These are phyloP conservation scores for Dentipellis fragilis DNA, from an alignment of 768 basidiomycete genomes.

Conservation along the genomic window DNA sequence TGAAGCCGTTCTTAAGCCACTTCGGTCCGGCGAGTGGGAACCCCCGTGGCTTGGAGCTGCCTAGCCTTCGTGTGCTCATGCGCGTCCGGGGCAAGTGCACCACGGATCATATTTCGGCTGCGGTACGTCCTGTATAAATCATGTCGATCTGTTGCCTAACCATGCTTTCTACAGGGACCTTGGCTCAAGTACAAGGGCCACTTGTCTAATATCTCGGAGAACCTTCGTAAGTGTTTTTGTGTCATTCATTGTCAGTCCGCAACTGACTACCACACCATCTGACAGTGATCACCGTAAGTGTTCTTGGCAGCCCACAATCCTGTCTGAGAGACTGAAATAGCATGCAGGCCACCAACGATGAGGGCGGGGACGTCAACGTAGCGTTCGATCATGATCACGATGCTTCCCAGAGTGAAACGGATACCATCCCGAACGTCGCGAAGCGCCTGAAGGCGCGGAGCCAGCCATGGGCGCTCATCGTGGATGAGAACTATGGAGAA, in stretches of 20 bases:
- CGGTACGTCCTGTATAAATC: slow-evolving; percentile 36
- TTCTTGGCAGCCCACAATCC: slow-evolving; percentile 1
- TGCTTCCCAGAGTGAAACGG: slow-evolving; percentile 33
- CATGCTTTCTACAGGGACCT: slow-evolving; percentile 50
- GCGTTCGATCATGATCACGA: slow-evolving; percentile 70
- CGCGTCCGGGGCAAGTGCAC: slow-evolving; percentile 97
- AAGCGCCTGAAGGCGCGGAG: slow-evolving; percentile 76
- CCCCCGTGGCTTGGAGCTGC: slow-evolving; percentile 59
- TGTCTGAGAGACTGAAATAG: not conserved
- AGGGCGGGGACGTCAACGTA: slow-evolving; percentile 86
- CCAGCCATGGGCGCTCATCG: slow-evolving; percentile 89
- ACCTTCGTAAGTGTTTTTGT: slow-evolving; percentile 54
- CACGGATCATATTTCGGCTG: slow-evolving; percentile 97
- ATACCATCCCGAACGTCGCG: slow-evolving; percentile 85
- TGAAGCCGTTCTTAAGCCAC: slow-evolving; percentile 77
- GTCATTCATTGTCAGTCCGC: not conserved
- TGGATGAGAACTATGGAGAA: slow-evolving; percentile 97
- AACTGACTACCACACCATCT: not conserved
- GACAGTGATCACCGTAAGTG: slow-evolving; percentile 70
- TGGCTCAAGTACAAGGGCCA: slow-evolving; percentile 99
- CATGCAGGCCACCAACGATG: slow-evolving; percentile 80
- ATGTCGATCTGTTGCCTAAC: not conserved
- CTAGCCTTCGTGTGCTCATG: slow-evolving; percentile 75
- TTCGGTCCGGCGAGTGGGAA: slow-evolving; percentile 41
- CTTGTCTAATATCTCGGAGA: slow-evolving; percentile 92